Base-by-base conservation (phyloP, 2,329 filamentous ascomycete genomes). In the Hypoxylon sp. region DNA sequence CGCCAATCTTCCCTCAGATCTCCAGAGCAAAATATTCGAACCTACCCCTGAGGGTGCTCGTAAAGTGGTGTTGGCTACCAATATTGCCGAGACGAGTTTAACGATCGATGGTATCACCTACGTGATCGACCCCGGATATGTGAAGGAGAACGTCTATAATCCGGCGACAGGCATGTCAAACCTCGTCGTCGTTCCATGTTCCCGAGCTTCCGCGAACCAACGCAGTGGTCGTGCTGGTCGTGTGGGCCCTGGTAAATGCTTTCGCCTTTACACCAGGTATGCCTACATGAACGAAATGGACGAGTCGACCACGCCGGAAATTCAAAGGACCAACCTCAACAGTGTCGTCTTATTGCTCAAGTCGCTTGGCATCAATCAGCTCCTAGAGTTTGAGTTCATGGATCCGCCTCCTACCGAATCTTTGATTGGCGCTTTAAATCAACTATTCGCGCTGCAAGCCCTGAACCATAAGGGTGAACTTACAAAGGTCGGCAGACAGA, bases 41-140 rank as follows among this genome's bases (percentile, higher is more conserved):
- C 94, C 95, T 0, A 97, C 95, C 0, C 95, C 96, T 0, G 89
- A 91, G 0, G 91, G 91, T 17, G 91, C 92, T 0, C 88, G 96
- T 30, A 99, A 98, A 78, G 94, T 98, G 0, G 94, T 99, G 0
- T 82, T 98, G 40, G 94, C 95, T 0, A 98, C 96, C 2, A 99
- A 99, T 77, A 98, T 99, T 79, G 96, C 96, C 2, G 96, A 99
- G 80, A 99, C 96, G 0, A 94, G 90, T 84, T 82, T 99, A 76
- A 99, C 96, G 0, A 97, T 99, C 64, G 95, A 98, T 78, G 95
- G 95, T 14, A 97, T 98, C 66, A 92, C 95, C 7, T 98, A 97
- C 78, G 96, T 98, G 37, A 97, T 98, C 66, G 96, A 99, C 74
- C 93, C 93, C 0, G 96, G 96, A 0, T 97, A 97, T 72, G 94